Base-by-base conservation (phyloP, 495 filamentous ascomycete genomes). In the Lineolata rhizophorae region DNA sequence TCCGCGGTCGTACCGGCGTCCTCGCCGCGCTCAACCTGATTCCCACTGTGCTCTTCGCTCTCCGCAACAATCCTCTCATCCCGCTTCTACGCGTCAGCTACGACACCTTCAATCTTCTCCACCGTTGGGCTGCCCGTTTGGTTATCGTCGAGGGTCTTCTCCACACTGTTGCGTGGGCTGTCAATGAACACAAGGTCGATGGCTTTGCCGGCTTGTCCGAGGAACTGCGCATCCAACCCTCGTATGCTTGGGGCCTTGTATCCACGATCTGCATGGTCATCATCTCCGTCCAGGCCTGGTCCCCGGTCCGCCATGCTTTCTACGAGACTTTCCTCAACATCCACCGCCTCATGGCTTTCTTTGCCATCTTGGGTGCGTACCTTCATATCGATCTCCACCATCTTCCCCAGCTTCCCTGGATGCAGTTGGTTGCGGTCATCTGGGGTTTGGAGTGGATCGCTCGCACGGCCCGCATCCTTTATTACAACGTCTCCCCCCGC, bases 61-160 rank as follows among this genome's bases (percentile, higher is more conserved):
- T 81, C 14, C 72, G 85, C 42, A 95, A 95, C 57, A 95, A 92
- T 48, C 80, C 80, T 11, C 56, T 94, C n/a, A 93, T 93, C 38
- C 48, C 60, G 1, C 50, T 91, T 11, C 59, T 95, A 37, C 65
- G 69, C 19, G 70, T 94, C 50, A 84, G 78, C 47, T 97, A 94
- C 55, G 90, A 97, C 56, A 90, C 84, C 1, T 94, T 87, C 62
- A 95, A 94, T 50, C 62, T 94, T 13, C 54, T 97, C 15, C 87
- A 97, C 52, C 71, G 90, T 27, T 97, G 90, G 90, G 68, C 87
- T 30, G 90, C 84, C 6, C 73, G 87, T 15, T 68, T 94, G n/a
- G 67, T 90, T 5, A 69, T 78, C 15, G 19, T 85, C 13, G 78
- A 95, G 48, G 55, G 69, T 6, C 24, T 91, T 27, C 57, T 74